Evolutionary conservation across 495 filamentous ascomycete species (phyloP), one percentile per base, ranked within the genome.

Genomic region (Gamarada debralockiae): DNA sequence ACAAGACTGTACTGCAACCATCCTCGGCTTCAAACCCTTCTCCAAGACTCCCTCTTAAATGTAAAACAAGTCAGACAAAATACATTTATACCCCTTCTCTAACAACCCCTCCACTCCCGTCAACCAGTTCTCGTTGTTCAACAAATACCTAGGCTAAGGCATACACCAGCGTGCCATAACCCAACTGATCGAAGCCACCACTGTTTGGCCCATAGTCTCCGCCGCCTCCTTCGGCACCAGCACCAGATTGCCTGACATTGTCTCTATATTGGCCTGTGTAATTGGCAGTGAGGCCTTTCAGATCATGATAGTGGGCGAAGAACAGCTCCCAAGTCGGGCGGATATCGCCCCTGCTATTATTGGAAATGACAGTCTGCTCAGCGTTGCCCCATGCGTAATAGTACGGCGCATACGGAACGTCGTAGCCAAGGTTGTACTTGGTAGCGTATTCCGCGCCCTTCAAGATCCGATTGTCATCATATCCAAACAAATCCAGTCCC

Each of bases 351-450:
- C 71, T 63, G 1, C 50, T 54, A 34, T 8, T 50, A 18, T 50
- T 53, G 7, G 59, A 59, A 37, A 74, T 70, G 9, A 60, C 68
- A 7, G 60, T 56, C 48, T 69, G 65, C 24, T 50, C 64, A 7
- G 67, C 71, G 20, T 68, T 52, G 27, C 61, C 62, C 41, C 68
- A 73, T 7, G 53, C 52, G n/a, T n/a, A n/a, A n/a, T n/a, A n/a
- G 46, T 73, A 76, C 0, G 59, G 54, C 0, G 64, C 70, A 55
- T 69, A 76, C 5, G 70, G 73, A 21, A 76, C 73, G 34, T 72
- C 63, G 3, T 67, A 34, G 18, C 69, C 70, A 12, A 68, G 53
- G 46, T 76, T 76, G 55, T 73, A 76, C 45, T 72, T 73, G 18
- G 63, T 63, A 21, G 50, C 58, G 41, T 76, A 76, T 52, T 74